Percentiles rank a stretch among this genome's conserved stretches.
Conservation (phyloP, 768 basidiomycete species). For the Auriscalpium vulgare region DNA sequence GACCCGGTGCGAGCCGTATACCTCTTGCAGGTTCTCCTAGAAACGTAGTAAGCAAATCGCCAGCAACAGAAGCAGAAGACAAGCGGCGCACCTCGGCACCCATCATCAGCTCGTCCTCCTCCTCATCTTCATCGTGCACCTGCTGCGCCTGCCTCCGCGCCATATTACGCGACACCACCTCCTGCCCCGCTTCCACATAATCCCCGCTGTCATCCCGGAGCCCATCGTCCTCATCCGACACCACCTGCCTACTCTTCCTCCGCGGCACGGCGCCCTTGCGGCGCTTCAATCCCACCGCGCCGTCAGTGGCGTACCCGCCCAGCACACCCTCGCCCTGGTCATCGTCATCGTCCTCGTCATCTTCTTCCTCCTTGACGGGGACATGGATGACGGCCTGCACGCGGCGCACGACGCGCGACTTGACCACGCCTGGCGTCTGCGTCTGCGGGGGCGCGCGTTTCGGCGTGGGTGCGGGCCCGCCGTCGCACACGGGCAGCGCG, state of each 20-base stretch:
- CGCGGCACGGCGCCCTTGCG: conserved; percentile 20
- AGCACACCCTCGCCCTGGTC: conserved; percentile 10
- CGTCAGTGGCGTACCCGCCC: conserved; percentile 11
- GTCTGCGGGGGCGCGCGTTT: not conserved
- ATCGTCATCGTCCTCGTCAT: conserved; percentile 27
- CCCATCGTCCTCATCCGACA: conserved; percentile 10
- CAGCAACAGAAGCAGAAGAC: not conserved
- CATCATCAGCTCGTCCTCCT: conserved; percentile 57
- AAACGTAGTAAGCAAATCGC: not conserved
- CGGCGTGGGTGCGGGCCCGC: conserved; percentile 1
- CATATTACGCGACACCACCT: not conserved
- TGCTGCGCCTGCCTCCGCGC: conserved; percentile 11
- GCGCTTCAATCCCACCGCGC: conserved; percentile 19
- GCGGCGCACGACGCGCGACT: conserved; percentile 43
- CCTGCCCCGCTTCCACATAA: conserved; percentile 9
- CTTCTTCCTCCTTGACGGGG: conserved; percentile 57
- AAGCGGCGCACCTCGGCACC: conserved; percentile 40
- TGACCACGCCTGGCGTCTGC: conserved; percentile 1
- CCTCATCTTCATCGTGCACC: conserved; percentile 25
- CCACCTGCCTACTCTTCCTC: conserved; percentile 6
- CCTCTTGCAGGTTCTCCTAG: conserved; percentile 35
- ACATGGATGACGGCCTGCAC: conserved; percentile 55
- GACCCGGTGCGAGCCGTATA: conserved; percentile 23
- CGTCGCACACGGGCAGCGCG: conserved; percentile 1
- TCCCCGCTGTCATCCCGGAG: conserved; percentile 42